phyloP scores from a whole-genome alignment of 2,329 filamentous ascomycete genomes.

The Apiospora arundinis region DNA sequence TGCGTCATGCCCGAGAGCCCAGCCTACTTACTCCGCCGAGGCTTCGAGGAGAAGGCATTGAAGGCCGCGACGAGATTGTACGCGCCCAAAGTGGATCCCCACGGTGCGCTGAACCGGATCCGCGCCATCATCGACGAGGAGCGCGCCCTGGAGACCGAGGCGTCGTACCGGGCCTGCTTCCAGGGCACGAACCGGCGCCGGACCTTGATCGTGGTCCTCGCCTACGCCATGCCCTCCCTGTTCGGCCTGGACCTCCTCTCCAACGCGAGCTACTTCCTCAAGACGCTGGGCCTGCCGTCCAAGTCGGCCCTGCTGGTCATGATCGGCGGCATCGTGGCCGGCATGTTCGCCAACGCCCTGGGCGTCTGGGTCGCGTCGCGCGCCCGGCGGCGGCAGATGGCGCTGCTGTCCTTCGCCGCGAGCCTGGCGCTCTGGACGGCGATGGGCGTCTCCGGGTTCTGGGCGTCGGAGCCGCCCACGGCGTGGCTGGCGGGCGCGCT shows the following conservation, averaged over 20 bases:
- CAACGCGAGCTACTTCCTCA: conserved; percentile 48
- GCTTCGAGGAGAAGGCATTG: conserved; percentile 46
- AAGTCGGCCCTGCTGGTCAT: conserved; percentile 48
- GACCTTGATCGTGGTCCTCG: conserved; percentile 49
- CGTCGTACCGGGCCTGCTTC: conserved; percentile 52
- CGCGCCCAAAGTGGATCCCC: conserved; percentile 44
- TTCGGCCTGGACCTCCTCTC: conserved; percentile 53
- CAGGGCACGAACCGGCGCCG: conserved; percentile 48
- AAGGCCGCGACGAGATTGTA: conserved; percentile 57
- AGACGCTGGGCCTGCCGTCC: conserved; percentile 44
- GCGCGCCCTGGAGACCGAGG: conserved; percentile 33
- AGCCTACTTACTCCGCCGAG: conserved; percentile 52
- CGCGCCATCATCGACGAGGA: conserved; percentile 55
- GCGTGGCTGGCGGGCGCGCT: conserved; percentile 47
- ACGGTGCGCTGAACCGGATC: conserved; percentile 50
- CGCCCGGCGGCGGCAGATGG: conserved; percentile 47
- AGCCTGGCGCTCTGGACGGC: conserved; percentile 47
- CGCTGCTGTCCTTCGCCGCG: conserved; percentile 42
- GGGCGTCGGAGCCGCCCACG: conserved; percentile 43
- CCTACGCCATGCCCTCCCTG: conserved; percentile 49
- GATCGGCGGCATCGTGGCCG: conserved; percentile 52
- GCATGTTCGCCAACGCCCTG: conserved; percentile 50
- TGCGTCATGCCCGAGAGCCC: conserved; percentile 58
- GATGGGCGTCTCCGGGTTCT: conserved; percentile 56
- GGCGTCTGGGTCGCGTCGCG: conserved; percentile 51